Conservation (phyloP, 176 grass and related monocot genomes). For the Cenchrus purpureus region DNA sequence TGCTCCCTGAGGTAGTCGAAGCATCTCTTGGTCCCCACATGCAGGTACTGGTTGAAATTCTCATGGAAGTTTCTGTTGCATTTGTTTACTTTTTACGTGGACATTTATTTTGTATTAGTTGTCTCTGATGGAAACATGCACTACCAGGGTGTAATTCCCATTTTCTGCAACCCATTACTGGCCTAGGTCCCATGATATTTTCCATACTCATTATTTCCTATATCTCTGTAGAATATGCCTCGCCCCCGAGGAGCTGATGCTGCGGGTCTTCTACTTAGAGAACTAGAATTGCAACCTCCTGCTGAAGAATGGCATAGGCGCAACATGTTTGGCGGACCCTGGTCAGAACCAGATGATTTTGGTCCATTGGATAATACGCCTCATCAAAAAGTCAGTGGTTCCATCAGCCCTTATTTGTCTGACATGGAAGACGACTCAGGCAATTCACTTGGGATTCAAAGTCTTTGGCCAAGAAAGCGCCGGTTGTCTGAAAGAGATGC, state of each 20-base stretch:
- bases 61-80: background rate
- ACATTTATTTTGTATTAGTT: background rate
- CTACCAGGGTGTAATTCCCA: background rate
- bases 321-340: conserved; percentile 99
- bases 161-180: background rate
- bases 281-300: conserved; percentile 94
- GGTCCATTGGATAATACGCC: conserved; percentile 79
- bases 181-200: background rate
- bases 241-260: conserved; percentile 97
- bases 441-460: conserved; percentile 60
- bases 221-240: conserved; percentile 85
- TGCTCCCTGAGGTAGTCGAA: conserved; percentile 97
- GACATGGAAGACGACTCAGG: conserved; percentile 59
- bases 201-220: conserved; percentile 18
- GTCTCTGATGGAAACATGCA: background rate
- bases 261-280: conserved; percentile 94
- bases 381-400: conserved; percentile 67
- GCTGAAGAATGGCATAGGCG: conserved; percentile 98
- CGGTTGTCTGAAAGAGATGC: conserved; percentile 95
- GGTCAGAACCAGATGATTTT: conserved; percentile 93
- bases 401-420: conserved; percentile 49
- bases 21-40: conserved; percentile 96
- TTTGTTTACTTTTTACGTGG: background rate
- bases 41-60: conserved; percentile 66
- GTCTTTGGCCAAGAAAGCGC: conserved; percentile 93